Evolutionary conservation across 441 rosid species (phyloP), one percentile per base, ranked within the genome.

Genomic region (Geranium incanum): DNA sequence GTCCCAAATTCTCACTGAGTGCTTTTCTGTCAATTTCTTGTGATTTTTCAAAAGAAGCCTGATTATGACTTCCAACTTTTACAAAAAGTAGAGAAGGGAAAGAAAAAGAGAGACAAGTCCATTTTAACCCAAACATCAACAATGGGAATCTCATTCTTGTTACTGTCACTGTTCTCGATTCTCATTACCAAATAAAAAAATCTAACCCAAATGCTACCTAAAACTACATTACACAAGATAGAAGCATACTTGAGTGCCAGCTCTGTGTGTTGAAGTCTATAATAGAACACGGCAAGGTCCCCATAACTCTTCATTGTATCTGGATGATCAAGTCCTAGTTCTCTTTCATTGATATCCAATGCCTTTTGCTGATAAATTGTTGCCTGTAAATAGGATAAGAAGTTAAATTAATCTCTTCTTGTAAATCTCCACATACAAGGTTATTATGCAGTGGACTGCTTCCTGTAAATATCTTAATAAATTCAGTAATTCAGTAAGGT

Each of bases 221-320:
- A 62, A 28, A 71, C 2, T 18, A 36, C 21, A 48, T 28, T 28
- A 19, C 39, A 19, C 12, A 5, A 16, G 69, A 71, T 50, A 59
- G 50, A 76, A 81, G 74, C 92, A n/a, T 89, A 89, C 95, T 87
- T 89, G 78, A 89, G 78, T 39, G 95, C 95, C 69, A 89, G 80
- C 80, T 89, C 95, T 52, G 95, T 89, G 80, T 89, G 95, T 76
- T 89, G 95, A 73, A 89, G 95, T 68, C 95, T 89, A 76, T 89
- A 89, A 81, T 89, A 89, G 84, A 89, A 89, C 75, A 89, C 95
- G 57, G 95, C 92, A 55, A 89, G 83, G 74, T 89, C 95, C 37
- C 92, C 95, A 41, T 89, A 89, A 81, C 95, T 89, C 82, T 89
- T 89, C 92, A 89, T 87, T 59, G 95, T 89, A 79, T 89, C 95